Evolutionary conservation across 257 asterid genomes (phyloP).

Genomic region (Avicennia marina): DNA sequence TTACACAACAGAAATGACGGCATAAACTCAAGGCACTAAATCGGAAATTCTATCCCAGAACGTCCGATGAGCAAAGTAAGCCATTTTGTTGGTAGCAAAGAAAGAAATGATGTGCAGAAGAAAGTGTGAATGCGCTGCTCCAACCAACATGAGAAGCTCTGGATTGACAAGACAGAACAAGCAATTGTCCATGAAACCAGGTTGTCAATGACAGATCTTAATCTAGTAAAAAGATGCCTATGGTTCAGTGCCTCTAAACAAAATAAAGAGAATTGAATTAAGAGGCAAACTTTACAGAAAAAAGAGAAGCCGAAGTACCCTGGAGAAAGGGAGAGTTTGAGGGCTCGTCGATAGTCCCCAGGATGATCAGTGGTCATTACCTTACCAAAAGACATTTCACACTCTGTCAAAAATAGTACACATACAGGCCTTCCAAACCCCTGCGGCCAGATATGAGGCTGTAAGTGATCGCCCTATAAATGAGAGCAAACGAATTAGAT

Average conservation of each 20-base stretch:
- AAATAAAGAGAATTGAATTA: background rate
- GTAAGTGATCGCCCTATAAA: conserved; percentile 80
- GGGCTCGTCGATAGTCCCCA: conserved; percentile 69
- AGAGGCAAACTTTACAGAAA: background rate
- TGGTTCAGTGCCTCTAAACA: no score
- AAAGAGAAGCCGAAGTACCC: conserved; percentile 48
- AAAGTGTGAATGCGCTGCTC: no score
- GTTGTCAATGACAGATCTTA: background rate
- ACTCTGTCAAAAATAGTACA: conserved; percentile 67
- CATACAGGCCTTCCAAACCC: conserved; percentile 77
- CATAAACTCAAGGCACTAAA: no score
- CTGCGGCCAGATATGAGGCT: conserved; percentile 75
- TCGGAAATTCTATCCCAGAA: no score
- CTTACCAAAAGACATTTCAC: conserved; percentile 79
- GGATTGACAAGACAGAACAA: background rate
- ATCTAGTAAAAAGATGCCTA: no score
- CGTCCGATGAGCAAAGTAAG: no score
- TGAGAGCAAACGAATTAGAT: conserved; percentile 28
- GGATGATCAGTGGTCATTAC: conserved; percentile 48
- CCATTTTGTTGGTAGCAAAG: no score
- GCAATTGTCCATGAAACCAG: background rate
- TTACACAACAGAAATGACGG: background rate
- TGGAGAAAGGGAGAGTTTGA: conserved; percentile 60
- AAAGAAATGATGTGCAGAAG: no score
- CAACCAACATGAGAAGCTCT: background rate